phyloP scores from a whole-genome alignment of 2,329 filamentous ascomycete species.

The Aspergillus novoparasiticus region DNA sequence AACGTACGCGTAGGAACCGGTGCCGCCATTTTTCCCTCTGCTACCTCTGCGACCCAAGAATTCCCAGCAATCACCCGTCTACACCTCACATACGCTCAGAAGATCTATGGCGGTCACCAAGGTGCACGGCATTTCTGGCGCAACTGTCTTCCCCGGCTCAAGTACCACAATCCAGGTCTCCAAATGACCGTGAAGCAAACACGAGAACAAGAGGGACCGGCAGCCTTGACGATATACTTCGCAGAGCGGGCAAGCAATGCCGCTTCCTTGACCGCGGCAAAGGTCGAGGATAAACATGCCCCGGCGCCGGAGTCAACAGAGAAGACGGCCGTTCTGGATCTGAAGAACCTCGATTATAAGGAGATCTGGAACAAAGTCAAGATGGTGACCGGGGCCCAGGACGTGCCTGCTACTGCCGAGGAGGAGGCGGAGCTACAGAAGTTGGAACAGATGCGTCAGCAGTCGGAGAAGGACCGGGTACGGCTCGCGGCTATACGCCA shows the following conservation, averaged over 20 bases:
- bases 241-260: conserved; percentile 34
- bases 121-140: conserved; percentile 82
- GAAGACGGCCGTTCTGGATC: conserved; percentile 38
- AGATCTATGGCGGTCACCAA: conserved; percentile 43
- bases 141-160: conserved; percentile 77
- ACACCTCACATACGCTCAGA: conserved; percentile 48
- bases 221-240: conserved; percentile 47
- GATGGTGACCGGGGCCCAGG: conserved; percentile 43
- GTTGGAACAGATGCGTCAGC: conserved; percentile 36
- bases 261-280: conserved; percentile 27
- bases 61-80: conserved; percentile 44
- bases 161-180: conserved; percentile 89
- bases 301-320: conserved; percentile 35
- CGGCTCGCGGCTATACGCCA: conserved; percentile 43
- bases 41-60: conserved; percentile 33
- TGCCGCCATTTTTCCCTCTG: conserved; percentile 71
- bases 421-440: conserved; percentile 41
- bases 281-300: conserved; percentile 36
- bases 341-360: conserved; percentile 41
- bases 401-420: conserved; percentile 34
- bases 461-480: conserved; percentile 42
- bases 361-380: conserved; percentile 49
- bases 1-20: conserved; percentile 78
- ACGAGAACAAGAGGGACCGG: conserved; percentile 49
- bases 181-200: conserved; percentile 80